Percentiles rank a stretch among this genome's conserved stretches.
phyloP scores from a whole-genome alignment of 1,284 basidiomycete species.

The Puccinia triticina region DNA sequence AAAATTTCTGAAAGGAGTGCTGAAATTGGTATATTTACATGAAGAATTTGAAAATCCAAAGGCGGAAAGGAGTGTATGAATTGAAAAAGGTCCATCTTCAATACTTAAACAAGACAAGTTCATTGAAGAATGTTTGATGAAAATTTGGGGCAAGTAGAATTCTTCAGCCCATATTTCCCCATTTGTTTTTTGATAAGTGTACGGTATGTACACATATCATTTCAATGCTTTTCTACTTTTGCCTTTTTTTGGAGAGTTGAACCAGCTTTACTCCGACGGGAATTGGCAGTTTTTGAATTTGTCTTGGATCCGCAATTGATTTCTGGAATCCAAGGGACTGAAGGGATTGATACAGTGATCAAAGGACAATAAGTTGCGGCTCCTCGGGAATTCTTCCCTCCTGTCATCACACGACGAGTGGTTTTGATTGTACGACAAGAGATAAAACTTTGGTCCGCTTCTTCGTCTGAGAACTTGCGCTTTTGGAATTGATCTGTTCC shows the following conservation, averaged over 20 bases:
- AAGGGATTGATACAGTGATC: slow-evolving; percentile 17
- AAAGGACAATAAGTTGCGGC: neutral
- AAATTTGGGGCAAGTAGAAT: neutral
- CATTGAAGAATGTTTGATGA: neutral
- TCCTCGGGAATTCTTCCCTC: neutral
- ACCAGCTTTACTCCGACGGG: neutral
- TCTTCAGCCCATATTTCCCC: neutral
- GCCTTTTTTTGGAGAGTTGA: neutral
- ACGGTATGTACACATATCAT: neutral
- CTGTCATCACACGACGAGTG: neutral
- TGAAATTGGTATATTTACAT: neutral
- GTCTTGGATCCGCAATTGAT: neutral
- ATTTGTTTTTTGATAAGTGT: neutral
- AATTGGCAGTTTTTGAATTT: neutral
- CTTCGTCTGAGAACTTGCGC: neutral
- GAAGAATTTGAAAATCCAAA: neutral
- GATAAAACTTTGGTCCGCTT: neutral
- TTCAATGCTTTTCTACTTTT: neutral
- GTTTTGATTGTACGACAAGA: slow-evolving; percentile 23
- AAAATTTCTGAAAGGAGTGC: neutral
- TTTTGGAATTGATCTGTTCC: neutral
- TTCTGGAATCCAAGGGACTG: slow-evolving; percentile 3
- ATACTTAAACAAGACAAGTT: neutral
- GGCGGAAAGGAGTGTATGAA: neutral
- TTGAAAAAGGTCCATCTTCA: neutral